Percentiles rank a stretch among this genome's conserved stretches.
Conservation (phyloP, 345 rosid genomes). For the Raphanus raphanistrum region DNA sequence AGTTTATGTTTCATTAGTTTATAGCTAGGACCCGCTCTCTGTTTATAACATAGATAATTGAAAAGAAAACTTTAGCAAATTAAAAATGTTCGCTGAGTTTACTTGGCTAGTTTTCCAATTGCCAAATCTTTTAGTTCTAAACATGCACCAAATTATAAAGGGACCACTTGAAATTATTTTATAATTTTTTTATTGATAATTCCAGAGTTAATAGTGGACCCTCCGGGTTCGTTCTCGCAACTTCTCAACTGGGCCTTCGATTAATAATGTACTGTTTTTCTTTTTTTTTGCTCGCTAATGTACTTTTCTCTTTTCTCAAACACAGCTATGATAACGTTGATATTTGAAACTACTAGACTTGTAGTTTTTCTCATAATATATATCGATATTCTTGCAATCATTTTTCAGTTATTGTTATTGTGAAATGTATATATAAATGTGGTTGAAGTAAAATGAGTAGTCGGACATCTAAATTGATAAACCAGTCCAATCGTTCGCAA, state of each 20-base stretch:
- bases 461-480: constrained; percentile 20
- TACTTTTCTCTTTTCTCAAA: neutral
- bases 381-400: neutral
- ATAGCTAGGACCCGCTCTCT: neutral
- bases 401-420: neutral
- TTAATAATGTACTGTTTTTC: constrained; percentile 13
- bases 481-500: constrained; percentile 28
- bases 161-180: neutral
- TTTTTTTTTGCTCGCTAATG: neutral
- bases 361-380: neutral
- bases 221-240: constrained; percentile 19
- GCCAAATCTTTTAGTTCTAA: neutral
- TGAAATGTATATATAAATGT: neutral
- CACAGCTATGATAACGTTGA: constrained; percentile 1
- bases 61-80: neutral
- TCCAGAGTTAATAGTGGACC: constrained; percentile 18
- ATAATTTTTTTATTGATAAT: neutral
- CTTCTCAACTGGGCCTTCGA: constrained; percentile 22
- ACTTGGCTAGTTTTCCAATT: neutral
- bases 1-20: neutral
- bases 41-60: neutral
- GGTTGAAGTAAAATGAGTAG: constrained; percentile 26
- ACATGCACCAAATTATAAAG: neutral
- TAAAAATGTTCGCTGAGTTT: neutral
- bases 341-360: neutral